Conservation (phyloP, 2,329 filamentous ascomycete species). For the Epicoccum nigrum region DNA sequence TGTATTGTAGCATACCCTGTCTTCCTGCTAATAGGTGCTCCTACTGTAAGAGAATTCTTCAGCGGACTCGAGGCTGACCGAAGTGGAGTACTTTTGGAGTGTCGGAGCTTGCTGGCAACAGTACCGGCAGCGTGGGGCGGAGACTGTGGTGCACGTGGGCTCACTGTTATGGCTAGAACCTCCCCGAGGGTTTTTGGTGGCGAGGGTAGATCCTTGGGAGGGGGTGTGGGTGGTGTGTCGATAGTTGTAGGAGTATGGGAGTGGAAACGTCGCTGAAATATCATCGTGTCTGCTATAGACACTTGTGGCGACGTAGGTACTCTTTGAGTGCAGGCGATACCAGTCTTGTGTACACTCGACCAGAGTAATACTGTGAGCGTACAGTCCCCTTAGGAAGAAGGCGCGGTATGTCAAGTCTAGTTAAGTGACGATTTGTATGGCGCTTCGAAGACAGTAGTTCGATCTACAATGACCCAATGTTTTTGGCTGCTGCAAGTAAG, state of each 20-base stretch:
- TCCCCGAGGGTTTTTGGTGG: constrained; percentile 25
- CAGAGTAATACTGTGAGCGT: no score
- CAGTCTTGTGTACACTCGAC: no score
- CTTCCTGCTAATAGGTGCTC: constrained; percentile 33
- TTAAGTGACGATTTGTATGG: no score
- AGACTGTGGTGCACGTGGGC: constrained; percentile 11
- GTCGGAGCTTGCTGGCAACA: constrained; percentile 1
- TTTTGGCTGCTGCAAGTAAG: background rate
- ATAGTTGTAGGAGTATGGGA: constrained; percentile 12
- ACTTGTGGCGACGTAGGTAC: background rate
- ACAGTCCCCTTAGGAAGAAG: no score
- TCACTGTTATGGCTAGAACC: constrained; percentile 20
- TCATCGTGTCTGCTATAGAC: constrained; percentile 8
- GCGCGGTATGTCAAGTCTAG: no score
- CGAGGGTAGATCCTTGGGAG: constrained; percentile 4
- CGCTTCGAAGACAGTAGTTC: no score
- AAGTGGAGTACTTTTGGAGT: background rate
- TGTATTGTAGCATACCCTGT: constrained; percentile 33
- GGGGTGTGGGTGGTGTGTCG: constrained; percentile 9
- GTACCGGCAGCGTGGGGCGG: constrained; percentile 13
- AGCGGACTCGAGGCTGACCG: constrained; percentile 7
- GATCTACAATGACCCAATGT: no score
- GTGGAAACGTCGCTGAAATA: constrained; percentile 20
- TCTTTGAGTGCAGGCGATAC: no score
- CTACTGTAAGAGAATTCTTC: constrained; percentile 8